These are phyloP conservation scores for Trichoderma virens DNA, from an alignment of 495 filamentous ascomycete species.

Conservation along the genomic window DNA sequence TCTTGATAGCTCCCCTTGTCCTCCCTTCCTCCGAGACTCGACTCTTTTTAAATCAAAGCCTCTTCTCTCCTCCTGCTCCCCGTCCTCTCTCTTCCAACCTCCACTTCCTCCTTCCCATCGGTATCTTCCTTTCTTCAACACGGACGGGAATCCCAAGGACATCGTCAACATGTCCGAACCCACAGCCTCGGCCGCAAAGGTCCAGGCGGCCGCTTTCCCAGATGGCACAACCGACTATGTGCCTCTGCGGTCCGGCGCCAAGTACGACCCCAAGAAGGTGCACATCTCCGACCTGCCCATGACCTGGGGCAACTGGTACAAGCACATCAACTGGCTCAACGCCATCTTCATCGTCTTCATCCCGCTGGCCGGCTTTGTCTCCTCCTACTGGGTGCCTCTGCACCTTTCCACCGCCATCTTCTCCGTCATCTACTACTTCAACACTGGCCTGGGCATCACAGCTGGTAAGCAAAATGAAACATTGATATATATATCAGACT, in stretches of 20 bases:
- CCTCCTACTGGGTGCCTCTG: slow-evolving; percentile 76
- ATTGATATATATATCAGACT: no score
- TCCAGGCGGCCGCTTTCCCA: slow-evolving; percentile 31
- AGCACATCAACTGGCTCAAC: slow-evolving; percentile 96
- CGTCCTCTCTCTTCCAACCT: no score
- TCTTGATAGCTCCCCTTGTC: background rate
- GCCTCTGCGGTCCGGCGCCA: slow-evolving; percentile 32
- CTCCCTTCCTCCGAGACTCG: background rate
- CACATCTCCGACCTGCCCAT: slow-evolving; percentile 57
- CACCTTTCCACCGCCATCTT: slow-evolving; percentile 69
- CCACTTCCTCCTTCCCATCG: background rate
- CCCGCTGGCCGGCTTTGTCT: slow-evolving; percentile 67
- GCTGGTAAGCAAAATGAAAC: slow-evolving; percentile 62
- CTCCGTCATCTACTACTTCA: slow-evolving; percentile 84
- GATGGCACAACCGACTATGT: slow-evolving; percentile 44
- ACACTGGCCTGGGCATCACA: slow-evolving; percentile 83
- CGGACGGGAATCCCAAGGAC: background rate
- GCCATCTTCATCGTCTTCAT: slow-evolving; percentile 80
- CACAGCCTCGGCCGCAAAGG: slow-evolving; percentile 21
- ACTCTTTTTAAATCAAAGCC: background rate
- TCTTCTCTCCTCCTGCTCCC: background rate
- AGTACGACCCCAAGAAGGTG: slow-evolving; percentile 42
- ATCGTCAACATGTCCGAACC: slow-evolving; percentile 36
- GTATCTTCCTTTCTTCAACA: background rate
- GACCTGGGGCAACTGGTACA: slow-evolving; percentile 84